A percentile compares a stretch with the other conserved stretches of the same genome.
phyloP scores from a whole-genome alignment of 2,329 filamentous ascomycete genomes.

The Dothideomycetidae sp. region DNA sequence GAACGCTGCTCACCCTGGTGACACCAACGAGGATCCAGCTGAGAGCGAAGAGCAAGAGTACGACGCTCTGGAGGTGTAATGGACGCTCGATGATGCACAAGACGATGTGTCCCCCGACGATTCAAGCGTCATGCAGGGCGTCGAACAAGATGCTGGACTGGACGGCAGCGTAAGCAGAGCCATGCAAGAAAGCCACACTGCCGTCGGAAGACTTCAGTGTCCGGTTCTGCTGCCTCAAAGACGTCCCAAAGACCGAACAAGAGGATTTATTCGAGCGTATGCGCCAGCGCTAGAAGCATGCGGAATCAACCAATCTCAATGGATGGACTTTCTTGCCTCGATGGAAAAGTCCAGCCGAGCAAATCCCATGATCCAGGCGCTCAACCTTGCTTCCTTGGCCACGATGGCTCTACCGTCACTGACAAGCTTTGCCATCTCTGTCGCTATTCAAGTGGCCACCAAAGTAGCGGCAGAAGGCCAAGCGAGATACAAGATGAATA shows the following conservation, averaged over 20 bases:
- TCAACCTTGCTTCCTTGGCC: constrained; percentile 22
- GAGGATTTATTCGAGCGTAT: constrained; percentile 42
- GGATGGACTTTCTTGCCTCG: constrained; percentile 35
- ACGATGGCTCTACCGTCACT: constrained; percentile 27
- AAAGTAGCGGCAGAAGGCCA: constrained; percentile 29
- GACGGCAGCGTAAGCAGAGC: no score
- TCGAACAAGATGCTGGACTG: no score
- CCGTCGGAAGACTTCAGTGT: no score
- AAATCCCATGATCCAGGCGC: constrained; percentile 19
- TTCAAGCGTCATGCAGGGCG: no score
- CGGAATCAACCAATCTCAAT: constrained; percentile 36
- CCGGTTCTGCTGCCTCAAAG: constrained; percentile 41
- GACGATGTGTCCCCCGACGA: no score
- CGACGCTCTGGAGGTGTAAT: no score
- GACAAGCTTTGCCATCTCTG: constrained; percentile 30
- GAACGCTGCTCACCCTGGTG: no score
- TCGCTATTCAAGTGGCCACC: constrained; percentile 31
- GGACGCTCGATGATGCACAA: no score
- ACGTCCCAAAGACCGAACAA: constrained; percentile 32
- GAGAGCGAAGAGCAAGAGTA: no score
- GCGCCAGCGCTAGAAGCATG: constrained; percentile 33
- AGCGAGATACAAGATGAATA: constrained; percentile 30
- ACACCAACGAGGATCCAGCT: no score
- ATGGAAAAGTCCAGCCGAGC: constrained; percentile 32
- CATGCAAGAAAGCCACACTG: no score